Base-by-base conservation (phyloP, 345 rosid species). In the Odontarrhena argentea region DNA sequence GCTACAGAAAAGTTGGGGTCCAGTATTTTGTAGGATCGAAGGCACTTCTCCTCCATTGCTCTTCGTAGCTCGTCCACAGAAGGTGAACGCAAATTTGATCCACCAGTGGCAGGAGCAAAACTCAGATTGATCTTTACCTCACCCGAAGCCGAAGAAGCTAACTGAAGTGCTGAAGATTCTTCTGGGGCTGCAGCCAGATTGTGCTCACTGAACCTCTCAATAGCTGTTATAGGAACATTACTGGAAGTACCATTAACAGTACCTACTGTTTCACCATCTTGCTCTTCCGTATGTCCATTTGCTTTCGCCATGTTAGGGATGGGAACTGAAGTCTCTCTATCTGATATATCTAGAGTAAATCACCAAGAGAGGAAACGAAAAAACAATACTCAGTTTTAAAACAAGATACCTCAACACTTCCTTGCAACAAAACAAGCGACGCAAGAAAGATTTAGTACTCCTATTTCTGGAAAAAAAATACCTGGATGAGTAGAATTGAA, bases 81-180 rank as follows among this genome's bases (percentile, higher is more conserved):
- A 76, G 94, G 94, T 81, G 84, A 66, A 59, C 71, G 87, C 50
- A 76, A 73, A 71, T 76, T 80, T 36, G 83, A 76, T 42, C 80
- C 82, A 77, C 82, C 86, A 75, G 76, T 60, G 69, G 83, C 63
- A 78, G 85, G 78, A 75, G 76, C 69, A 82, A 82, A 93, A 74
- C 82, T 85, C 42, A 93, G 70, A 78, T 80, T 85, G 69, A 90
- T 76, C 83, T 88, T 88, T 82, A 90, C 96, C 79, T 88, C 98
- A 75, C 97, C 96, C 60, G 60, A 64, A 25, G 82, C 62, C 4
- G 92, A 85, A 65, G 97, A 83, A 45, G 96, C 96, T 65, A 90
- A 80, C 72, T 90, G 91, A 61, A 88, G 70, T 46, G 46, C 45
- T 56, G 76, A 65, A 43, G 80, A 49, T 53, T 62, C 64, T 68